A percentile compares a stretch with the other conserved stretches of the same genome.
These are phyloP conservation scores for Verticillium klebahnii DNA, from an alignment of 2,329 filamentous ascomycete species.

Conservation along the genomic window DNA sequence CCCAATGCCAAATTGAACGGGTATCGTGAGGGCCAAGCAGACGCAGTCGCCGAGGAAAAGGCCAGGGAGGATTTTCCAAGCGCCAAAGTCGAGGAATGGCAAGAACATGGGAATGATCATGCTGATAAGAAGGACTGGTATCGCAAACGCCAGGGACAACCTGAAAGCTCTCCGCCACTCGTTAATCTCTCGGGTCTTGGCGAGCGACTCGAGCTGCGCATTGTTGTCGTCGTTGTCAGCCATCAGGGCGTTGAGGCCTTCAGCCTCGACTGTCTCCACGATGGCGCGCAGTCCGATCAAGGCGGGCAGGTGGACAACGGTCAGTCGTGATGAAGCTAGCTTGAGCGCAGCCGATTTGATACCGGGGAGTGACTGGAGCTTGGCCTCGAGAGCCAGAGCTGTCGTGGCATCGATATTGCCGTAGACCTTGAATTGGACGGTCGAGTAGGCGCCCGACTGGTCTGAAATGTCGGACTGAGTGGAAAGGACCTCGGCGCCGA, in stretches of 20 bases:
- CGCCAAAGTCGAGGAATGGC: slow-evolving; percentile 72
- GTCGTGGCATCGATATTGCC: slow-evolving; percentile 68
- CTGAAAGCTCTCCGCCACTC: slow-evolving; percentile 85
- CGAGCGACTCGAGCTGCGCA: slow-evolving; percentile 89
- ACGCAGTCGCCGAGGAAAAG: slow-evolving; percentile 85
- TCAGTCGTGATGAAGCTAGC: slow-evolving; percentile 68
- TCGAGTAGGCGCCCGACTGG: slow-evolving; percentile 50
- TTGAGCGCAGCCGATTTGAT: slow-evolving; percentile 71
- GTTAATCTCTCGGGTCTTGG: slow-evolving; percentile 93
- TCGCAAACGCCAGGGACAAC: slow-evolving; percentile 72
- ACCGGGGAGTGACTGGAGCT: slow-evolving; percentile 61
- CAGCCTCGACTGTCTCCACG: slow-evolving; percentile 76
- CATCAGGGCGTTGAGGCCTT: slow-evolving; percentile 83
- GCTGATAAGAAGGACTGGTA: slow-evolving; percentile 87
- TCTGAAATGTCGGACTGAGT: slow-evolving; percentile 59
- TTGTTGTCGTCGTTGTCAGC: slow-evolving; percentile 94
- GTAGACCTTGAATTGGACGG: slow-evolving; percentile 78
- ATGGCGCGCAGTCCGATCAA: slow-evolving; percentile 75
- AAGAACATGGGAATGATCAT: slow-evolving; percentile 92
- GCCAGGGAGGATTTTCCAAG: slow-evolving; percentile 61
- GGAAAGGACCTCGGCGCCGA: slow-evolving; percentile 79
- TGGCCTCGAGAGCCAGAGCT: slow-evolving; percentile 68
- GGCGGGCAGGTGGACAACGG: slow-evolving; percentile 66
- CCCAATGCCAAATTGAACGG: slow-evolving; percentile 94
- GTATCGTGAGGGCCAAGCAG: slow-evolving; percentile 79